A percentile compares a stretch with the other conserved stretches of the same genome.
phyloP scores from a whole-genome alignment of 2,329 filamentous ascomycete genomes.

The Epicoccum nigrum region DNA sequence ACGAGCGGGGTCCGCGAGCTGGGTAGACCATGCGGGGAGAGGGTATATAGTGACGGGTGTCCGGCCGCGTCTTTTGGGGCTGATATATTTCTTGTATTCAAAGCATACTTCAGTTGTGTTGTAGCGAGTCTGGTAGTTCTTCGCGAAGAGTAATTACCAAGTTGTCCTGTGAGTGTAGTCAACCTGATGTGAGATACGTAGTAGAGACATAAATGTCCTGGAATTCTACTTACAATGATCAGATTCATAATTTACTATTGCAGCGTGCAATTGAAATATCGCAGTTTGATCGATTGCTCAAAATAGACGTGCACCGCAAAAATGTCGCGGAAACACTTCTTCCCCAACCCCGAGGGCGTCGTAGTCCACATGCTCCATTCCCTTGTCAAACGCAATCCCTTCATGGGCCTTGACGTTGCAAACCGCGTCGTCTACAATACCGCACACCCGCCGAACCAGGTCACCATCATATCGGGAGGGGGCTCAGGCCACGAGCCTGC shows the following conservation, averaged over 20 bases:
- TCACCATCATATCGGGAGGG: slow-evolving; percentile 56
- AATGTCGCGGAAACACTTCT: slow-evolving; percentile 64
- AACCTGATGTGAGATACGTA: too few species aligned
- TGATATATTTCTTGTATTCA: background rate
- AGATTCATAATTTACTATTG: too few species aligned
- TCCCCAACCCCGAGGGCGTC: slow-evolving; percentile 57
- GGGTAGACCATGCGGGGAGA: slow-evolving; percentile 16
- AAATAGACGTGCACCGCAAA: background rate
- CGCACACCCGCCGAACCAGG: slow-evolving; percentile 51
- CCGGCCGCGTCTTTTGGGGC: background rate
- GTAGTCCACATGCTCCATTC: slow-evolving; percentile 57
- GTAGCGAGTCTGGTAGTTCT: background rate
- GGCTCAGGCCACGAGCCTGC: slow-evolving; percentile 57
- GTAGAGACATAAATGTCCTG: too few species aligned
- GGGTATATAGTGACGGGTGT: slow-evolving; percentile 15
- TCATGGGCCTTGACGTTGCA: slow-evolving; percentile 52
- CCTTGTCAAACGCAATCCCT: slow-evolving; percentile 53
- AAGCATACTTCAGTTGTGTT: background rate
- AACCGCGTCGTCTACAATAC: slow-evolving; percentile 58
- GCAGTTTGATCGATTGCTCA: too few species aligned
- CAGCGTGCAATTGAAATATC: too few species aligned
- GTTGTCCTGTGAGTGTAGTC: too few species aligned
- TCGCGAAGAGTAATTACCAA: too few species aligned
- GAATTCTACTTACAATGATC: too few species aligned
- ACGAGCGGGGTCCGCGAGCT: slow-evolving; percentile 16